Evolutionary conservation across 306 rosid species (phyloP).

Genomic region (Trifolium fragiferum): DNA sequence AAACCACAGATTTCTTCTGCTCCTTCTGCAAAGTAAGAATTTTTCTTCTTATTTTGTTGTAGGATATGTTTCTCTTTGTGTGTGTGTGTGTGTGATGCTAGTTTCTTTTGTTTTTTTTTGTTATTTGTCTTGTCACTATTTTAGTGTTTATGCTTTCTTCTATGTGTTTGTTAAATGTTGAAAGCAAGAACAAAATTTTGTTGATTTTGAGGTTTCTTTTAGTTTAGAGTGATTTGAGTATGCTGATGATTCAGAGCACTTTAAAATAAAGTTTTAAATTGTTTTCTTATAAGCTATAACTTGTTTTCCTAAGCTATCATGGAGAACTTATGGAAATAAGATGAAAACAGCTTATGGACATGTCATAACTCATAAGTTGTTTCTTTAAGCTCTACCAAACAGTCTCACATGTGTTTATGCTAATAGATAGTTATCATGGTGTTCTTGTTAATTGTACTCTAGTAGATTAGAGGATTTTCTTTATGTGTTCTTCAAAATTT

Average conservation of each 20-base stretch:
- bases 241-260: background rate
- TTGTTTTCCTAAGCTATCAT: background rate
- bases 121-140: background rate
- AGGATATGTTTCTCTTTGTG: background rate
- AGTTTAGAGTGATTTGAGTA: conserved; percentile 5
- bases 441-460: background rate
- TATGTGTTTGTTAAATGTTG: background rate
- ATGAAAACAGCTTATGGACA: background rate
- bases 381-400: background rate
- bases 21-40: conserved; percentile 68
- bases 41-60: background rate
- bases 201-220: conserved; percentile 21
- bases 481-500: background rate
- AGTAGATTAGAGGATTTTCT: conserved; percentile 1
- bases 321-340: background rate
- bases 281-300: background rate
- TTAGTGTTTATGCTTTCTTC: background rate
- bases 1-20: conserved; percentile 75
- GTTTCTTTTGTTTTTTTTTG: conserved; percentile 25
- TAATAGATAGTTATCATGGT: background rate
- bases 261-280: background rate
- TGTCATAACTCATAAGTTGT: background rate
- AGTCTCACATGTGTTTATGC: background rate
- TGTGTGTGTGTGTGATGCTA: background rate
- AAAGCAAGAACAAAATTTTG: conserved; percentile 8